Base-by-base conservation (phyloP, 2,329 filamentous ascomycete species). In the Nigrograna mackinnonii region DNA sequence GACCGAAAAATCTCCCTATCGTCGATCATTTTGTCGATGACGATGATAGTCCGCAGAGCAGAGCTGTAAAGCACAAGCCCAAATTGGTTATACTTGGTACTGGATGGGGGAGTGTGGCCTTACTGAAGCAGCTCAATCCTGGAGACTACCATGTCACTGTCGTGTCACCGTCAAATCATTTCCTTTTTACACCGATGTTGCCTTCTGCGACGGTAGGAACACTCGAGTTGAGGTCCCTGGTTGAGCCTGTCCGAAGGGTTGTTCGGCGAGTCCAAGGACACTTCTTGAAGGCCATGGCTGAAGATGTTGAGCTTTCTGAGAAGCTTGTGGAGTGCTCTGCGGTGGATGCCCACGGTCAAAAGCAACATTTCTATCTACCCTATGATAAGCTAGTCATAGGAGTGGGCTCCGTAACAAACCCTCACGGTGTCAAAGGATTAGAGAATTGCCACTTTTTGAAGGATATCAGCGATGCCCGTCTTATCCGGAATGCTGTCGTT, bases 101-200 rank as follows among this genome's bases (percentile, higher is more conserved):
- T 13, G 94, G 94, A 33, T 99, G 94, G 94, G 94, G 91, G 40
- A 90, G 90, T 58, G 88, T 99, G 47, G 89, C 92, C 4, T 74
- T 99, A 45, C 73, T 99, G 55, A 99, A 99, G 73, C 86, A 89
- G 49, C 72, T 99, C 49, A 87, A 92, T 49, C 86, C 91, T 0
- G 89, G 91, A 11, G 89, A 96, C 57, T 99, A 96, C 65, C 91
- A 99, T 68, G 86, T 99, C 54, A 97, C 92, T 4, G 87, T 99
- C 28, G 86, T 99, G 32, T 95, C 91, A 11, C 92, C 94, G 0
- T 87, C 87, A 24, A 97, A 97, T 61, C 96, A 97, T 73, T 99
- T 99, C 72, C 74, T 99, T 22, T 99, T 99, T 69, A 99, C 94
- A 2, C 94, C 94, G 1, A 97, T 99, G 91, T 78, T 99, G 32